Percentiles rank a stretch among this genome's conserved stretches.
Conservation (phyloP, 306 rosid genomes). For the Styphnolobium japonicum region DNA sequence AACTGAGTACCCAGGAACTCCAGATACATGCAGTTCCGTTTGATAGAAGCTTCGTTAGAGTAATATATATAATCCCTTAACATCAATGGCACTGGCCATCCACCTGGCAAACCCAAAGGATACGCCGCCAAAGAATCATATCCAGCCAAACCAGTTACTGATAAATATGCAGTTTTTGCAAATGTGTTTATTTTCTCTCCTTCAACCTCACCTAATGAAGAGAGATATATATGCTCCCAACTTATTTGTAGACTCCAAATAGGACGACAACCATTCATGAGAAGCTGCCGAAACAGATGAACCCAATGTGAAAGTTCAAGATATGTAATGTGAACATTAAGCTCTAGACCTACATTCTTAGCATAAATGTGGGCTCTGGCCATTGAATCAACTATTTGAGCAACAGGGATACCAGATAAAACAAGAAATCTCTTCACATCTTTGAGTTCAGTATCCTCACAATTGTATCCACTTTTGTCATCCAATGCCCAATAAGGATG, state of each 20-base stretch:
- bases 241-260: slow-evolving; percentile 81
- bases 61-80: slow-evolving; percentile 55
- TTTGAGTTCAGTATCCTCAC: slow-evolving; percentile 46
- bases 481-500: slow-evolving; percentile 71
- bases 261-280: slow-evolving; percentile 63
- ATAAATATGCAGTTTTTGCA: slow-evolving; percentile 53
- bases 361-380: slow-evolving; percentile 78
- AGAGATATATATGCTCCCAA: slow-evolving; percentile 86
- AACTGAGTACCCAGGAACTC: slow-evolving; percentile 61
- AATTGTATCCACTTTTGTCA: slow-evolving; percentile 24
- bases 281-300: slow-evolving; percentile 73
- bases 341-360: slow-evolving; percentile 53
- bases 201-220: slow-evolving; percentile 64
- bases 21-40: slow-evolving; percentile 74
- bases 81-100: slow-evolving; percentile 73
- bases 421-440: slow-evolving; percentile 68
- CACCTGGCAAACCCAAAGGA: slow-evolving; percentile 73
- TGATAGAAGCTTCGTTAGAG: slow-evolving; percentile 62
- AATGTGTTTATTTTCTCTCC: slow-evolving; percentile 47
- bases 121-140: slow-evolving; percentile 27
- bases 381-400: slow-evolving; percentile 65
- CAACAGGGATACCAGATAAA: slow-evolving; percentile 63
- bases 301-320: slow-evolving; percentile 94
- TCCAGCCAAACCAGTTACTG: slow-evolving; percentile 27
- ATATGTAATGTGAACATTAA: slow-evolving; percentile 49